Conservation (phyloP, 1,284 basidiomycete species). For the Papiliotrema nemorosa region DNA sequence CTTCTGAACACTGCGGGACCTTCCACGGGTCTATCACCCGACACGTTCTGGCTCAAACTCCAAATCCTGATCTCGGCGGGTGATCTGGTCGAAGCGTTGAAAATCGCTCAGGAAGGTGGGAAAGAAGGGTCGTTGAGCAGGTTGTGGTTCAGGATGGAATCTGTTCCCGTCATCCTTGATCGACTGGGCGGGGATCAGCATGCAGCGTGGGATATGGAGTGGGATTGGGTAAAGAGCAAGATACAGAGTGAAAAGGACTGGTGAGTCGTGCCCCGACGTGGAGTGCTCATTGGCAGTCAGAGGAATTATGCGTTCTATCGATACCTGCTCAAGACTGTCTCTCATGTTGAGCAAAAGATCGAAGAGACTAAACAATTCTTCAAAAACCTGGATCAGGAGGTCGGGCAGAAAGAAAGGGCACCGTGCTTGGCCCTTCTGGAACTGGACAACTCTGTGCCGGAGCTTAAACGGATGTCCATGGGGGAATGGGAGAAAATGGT, state of each 20-base stretch:
- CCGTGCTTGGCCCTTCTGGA: slow-evolving; percentile 7
- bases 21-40: slow-evolving; percentile 20
- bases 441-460: slow-evolving; percentile 19
- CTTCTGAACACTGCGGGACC: slow-evolving; percentile 24
- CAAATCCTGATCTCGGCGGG: slow-evolving; percentile 30
- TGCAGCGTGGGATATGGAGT: slow-evolving; percentile 18
- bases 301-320: slow-evolving; percentile 42
- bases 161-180: slow-evolving; percentile 15
- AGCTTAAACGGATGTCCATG: slow-evolving; percentile 10
- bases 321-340: slow-evolving; percentile 18
- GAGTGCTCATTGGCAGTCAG: slow-evolving; percentile 13
- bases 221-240: slow-evolving; percentile 16
- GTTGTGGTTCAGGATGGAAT: slow-evolving; percentile 30
- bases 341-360: neutral
- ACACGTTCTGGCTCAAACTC: slow-evolving; percentile 38
- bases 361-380: neutral
- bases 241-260: slow-evolving; percentile 21
- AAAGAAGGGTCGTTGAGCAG: slow-evolving; percentile 25
- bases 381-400: neutral
- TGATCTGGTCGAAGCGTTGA: slow-evolving; percentile 12
- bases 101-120: slow-evolving; percentile 18
- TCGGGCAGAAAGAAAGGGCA: slow-evolving; percentile 1
- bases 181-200: slow-evolving; percentile 14
- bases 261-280: slow-evolving; percentile 14
- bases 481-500: slow-evolving; percentile 14